Percentiles rank a stretch among this genome's conserved stretches.
Conservation (phyloP, 495 filamentous ascomycete genomes). For the Geoglossum glabrum region DNA sequence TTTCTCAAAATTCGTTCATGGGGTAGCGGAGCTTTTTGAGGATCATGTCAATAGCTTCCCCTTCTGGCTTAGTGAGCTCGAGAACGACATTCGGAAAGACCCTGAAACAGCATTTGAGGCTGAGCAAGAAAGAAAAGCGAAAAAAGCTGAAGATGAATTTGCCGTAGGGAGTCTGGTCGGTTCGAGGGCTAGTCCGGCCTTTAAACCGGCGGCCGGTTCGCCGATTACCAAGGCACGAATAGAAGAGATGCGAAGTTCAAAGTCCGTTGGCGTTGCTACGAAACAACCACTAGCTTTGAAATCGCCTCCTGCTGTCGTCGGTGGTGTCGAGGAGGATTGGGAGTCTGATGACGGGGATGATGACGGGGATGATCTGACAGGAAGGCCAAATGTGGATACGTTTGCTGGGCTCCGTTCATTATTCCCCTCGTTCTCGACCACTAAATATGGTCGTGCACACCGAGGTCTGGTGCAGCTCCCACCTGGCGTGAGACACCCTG, state of each 20-base stretch:
- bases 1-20: conserved; percentile 94
- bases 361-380: conserved; percentile 17
- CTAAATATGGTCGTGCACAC: conserved; percentile 43
- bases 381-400: conserved; percentile 12
- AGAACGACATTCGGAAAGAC: conserved; percentile 82
- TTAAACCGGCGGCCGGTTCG: conserved; percentile 39
- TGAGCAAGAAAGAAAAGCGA: conserved; percentile 62
- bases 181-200: conserved; percentile 25
- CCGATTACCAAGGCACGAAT: conserved; percentile 35
- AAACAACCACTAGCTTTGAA: conserved; percentile 1
- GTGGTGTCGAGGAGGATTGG: conserved; percentile 18
- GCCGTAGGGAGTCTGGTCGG: conserved; percentile 71
- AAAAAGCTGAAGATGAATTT: conserved; percentile 65
- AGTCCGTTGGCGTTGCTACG: conserved; percentile 2
- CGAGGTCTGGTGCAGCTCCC: conserved; percentile 34
- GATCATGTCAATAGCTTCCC: conserved; percentile 90
- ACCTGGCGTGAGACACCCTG: conserved; percentile 67
- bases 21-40: conserved; percentile 76
- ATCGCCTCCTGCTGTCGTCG: not conserved
- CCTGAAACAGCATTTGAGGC: conserved; percentile 79
- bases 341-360: conserved; percentile 26
- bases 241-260: conserved; percentile 24
- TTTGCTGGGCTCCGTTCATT: conserved; percentile 29
- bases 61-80: conserved; percentile 82
- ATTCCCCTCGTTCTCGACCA: conserved; percentile 55